A percentile compares a stretch with the other conserved stretches of the same genome.
phyloP scores from a whole-genome alignment of 495 filamentous ascomycete species.

The Penicillium daleae region DNA sequence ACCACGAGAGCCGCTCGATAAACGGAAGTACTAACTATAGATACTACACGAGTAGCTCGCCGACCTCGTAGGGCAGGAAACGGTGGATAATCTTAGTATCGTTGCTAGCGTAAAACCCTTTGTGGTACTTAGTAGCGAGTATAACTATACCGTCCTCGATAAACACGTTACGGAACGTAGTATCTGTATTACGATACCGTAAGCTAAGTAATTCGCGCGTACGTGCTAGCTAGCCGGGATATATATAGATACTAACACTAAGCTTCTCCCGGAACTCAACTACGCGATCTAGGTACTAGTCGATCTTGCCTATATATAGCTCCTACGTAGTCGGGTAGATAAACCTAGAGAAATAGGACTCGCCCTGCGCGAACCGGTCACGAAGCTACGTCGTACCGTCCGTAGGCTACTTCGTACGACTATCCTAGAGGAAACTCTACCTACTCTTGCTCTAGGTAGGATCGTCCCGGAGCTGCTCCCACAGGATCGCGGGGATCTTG shows the following conservation, averaged over 20 bases:
- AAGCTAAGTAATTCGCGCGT: neutral
- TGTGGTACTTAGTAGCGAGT: neutral
- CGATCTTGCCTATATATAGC: too few relatives aligned
- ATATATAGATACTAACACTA: neutral
- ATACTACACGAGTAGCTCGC: slow-evolving; percentile 4
- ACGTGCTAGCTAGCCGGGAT: neutral
- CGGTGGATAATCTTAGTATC: slow-evolving; percentile 3
- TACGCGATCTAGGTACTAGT: too few relatives aligned
- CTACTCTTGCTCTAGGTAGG: neutral
- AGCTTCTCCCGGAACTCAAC: slow-evolving; percentile 4
- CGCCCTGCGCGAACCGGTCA: neutral
- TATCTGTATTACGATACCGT: neutral
- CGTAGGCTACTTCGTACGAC: neutral
- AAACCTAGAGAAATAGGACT: neutral
- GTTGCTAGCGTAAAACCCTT: slow-evolving; percentile 5
- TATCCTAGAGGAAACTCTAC: neutral
- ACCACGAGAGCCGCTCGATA: neutral
- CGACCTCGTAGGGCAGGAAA: neutral
- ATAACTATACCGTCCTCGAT: neutral
- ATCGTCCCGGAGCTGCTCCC: neutral
- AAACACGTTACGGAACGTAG: neutral
- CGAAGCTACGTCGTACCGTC: neutral
- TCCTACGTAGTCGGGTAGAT: too few relatives aligned
- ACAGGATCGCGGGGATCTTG: neutral
- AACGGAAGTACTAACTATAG: slow-evolving; percentile 2